Conservation (phyloP, 1,284 basidiomycete genomes). For the Ustilago loliicola region DNA sequence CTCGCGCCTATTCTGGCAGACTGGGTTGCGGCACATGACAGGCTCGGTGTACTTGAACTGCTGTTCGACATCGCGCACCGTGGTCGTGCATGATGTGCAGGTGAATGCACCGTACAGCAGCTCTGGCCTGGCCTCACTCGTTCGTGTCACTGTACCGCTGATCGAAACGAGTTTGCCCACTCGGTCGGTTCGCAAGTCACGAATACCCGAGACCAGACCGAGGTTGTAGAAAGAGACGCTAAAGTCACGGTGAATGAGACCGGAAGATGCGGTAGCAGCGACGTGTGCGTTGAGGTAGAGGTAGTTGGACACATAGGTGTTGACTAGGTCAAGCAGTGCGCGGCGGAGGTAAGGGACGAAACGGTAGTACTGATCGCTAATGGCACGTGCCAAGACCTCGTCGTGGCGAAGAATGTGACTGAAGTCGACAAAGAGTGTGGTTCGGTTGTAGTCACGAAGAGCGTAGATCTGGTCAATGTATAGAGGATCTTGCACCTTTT, state of each 20-base stretch:
- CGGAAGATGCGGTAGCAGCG: constrained; percentile 76
- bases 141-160: constrained; percentile 82
- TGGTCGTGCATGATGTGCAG: constrained; percentile 87
- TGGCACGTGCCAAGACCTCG: constrained; percentile 90
- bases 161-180: constrained; percentile 66
- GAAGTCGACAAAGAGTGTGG: constrained; percentile 96
- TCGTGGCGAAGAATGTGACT: constrained; percentile 89
- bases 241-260: constrained; percentile 91
- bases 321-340: constrained; percentile 88
- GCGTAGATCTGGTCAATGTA: constrained; percentile 93
- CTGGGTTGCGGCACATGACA: constrained; percentile 89
- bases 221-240: constrained; percentile 95
- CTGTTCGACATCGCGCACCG: constrained; percentile 95
- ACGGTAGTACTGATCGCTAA: constrained; percentile 87
- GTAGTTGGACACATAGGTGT: constrained; percentile 89
- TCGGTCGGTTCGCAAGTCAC: constrained; percentile 78
- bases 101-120: constrained; percentile 92
- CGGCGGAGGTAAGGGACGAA: constrained; percentile 94
- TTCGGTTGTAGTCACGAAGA: constrained; percentile 91
- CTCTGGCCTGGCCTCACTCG: constrained; percentile 96
- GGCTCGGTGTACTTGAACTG: constrained; percentile 99
- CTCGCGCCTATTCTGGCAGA: constrained; percentile 87
- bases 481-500: constrained; percentile 73
- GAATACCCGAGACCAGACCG: constrained; percentile 92
- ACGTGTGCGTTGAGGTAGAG: constrained; percentile 83